Conservation (phyloP, 257 asterid species). For the Nicotiana attenuata region DNA sequence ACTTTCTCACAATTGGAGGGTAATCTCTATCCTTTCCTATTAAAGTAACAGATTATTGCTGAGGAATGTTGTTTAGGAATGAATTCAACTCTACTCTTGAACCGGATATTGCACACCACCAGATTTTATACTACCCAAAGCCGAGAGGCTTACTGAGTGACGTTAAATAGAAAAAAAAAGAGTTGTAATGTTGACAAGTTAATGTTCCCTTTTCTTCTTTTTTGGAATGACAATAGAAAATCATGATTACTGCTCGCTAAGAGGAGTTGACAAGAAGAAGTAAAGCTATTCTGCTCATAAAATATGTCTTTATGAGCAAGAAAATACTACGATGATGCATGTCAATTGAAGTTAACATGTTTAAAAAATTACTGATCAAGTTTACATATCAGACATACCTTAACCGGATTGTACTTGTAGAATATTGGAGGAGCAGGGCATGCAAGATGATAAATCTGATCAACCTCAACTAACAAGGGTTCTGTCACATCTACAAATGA, state of each 20-base stretch:
- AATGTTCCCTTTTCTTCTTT: not conserved
- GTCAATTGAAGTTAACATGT: not conserved
- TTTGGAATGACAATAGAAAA: not conserved
- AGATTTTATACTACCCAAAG: not conserved
- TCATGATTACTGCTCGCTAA: not conserved
- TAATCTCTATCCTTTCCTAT: no score
- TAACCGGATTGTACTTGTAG: constrained; percentile 94
- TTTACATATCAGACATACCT: constrained; percentile 35
- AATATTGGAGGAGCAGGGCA: constrained; percentile 86
- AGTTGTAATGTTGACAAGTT: not conserved
- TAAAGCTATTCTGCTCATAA: not conserved
- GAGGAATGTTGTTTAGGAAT: no score
- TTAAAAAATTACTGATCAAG: not conserved
- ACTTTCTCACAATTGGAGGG: not conserved
- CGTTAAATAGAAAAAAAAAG: not conserved
- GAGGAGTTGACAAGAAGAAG: not conserved
- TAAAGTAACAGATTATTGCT: no score
- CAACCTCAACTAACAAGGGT: no score
- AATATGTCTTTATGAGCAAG: not conserved
- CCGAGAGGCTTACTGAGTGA: not conserved
- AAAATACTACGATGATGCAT: no score
- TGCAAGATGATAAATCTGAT: no score
- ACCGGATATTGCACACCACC: not conserved
- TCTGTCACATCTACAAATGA: no score
- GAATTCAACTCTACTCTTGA: no score